Conservation (phyloP, 805 yeast species). For the Ascoidea rubescens region DNA sequence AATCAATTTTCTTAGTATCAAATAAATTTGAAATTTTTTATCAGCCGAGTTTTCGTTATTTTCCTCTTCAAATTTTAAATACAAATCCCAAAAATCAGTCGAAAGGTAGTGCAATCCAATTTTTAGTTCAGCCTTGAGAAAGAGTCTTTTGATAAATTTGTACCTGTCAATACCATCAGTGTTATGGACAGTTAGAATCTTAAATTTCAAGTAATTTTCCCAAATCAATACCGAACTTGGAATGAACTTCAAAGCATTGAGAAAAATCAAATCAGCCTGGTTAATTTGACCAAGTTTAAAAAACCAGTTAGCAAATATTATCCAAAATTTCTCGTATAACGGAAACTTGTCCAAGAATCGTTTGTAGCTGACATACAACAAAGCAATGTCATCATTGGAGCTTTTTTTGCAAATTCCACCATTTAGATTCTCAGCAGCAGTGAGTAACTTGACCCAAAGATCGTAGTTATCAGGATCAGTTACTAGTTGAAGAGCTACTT, state of each 20-base stretch:
- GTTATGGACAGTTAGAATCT: constrained; percentile 9
- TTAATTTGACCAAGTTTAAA: constrained; percentile 29
- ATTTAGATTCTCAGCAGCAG: constrained; percentile 18
- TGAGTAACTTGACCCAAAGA: constrained; percentile 25
- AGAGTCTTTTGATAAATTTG: constrained; percentile 20
- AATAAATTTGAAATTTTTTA: constrained; percentile 12
- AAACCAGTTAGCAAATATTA: constrained; percentile 35
- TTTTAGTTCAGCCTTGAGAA: constrained; percentile 31
- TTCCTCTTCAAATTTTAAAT: constrained; percentile 26
- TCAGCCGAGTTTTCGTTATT: constrained; percentile 18
- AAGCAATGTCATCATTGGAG: constrained; percentile 16
- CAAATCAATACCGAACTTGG: constrained; percentile 36
- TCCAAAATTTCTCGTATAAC: constrained; percentile 39
- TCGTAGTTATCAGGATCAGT: constrained; percentile 21
- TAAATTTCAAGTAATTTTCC: constrained; percentile 32
- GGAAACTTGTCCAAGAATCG: constrained; percentile 35
- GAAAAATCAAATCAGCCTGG: constrained; percentile 22
- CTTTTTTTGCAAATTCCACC: constrained; percentile 24
- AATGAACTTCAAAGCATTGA: constrained; percentile 23
- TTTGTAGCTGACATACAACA: constrained; percentile 26
- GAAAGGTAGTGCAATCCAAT: constrained; percentile 41
- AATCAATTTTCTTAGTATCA: constrained; percentile 30
- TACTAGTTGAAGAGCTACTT: constrained; percentile 2
- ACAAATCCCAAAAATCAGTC: constrained; percentile 36
- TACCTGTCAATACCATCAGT: constrained; percentile 13